These are phyloP conservation scores for Chionographis japonica DNA, from an alignment of 106 monocot genomes.

Conservation along the genomic window DNA sequence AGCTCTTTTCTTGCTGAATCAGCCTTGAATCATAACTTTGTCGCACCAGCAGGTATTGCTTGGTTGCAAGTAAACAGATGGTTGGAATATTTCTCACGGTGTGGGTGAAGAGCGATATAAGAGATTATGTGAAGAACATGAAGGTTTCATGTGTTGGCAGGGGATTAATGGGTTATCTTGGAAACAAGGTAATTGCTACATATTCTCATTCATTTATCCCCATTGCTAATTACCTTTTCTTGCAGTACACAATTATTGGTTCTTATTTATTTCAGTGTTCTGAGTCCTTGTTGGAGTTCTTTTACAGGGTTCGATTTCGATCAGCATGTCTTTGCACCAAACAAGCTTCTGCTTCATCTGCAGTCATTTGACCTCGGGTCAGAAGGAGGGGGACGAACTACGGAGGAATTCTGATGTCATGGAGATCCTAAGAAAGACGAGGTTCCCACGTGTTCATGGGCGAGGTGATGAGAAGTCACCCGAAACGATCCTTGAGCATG, in stretches of 20 bases:
- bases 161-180: slow-evolving; percentile 81
- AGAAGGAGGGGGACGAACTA: slow-evolving; percentile 80
- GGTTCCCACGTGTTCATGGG: slow-evolving; percentile 57
- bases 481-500: slow-evolving; percentile 76
- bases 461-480: slow-evolving; percentile 39
- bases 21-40: not conserved
- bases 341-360: slow-evolving; percentile 85
- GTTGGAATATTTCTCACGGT: slow-evolving; percentile 77
- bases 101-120: slow-evolving; percentile 62
- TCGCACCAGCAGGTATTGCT: slow-evolving; percentile 38
- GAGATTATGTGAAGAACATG: slow-evolving; percentile 67
- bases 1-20: too few species aligned
- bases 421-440: slow-evolving; percentile 73
- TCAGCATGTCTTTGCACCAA: slow-evolving; percentile 76
- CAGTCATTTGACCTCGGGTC: slow-evolving; percentile 68
- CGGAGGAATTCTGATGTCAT: slow-evolving; percentile 78
- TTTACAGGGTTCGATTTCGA: slow-evolving; percentile 71
- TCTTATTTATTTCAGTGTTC: too few species aligned
- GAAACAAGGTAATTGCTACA: slow-evolving; percentile 53
- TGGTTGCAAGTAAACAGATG: slow-evolving; percentile 87
- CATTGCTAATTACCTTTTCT: too few species aligned
- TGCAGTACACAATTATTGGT: too few species aligned
- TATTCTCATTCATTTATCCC: not conserved
- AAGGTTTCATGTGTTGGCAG: slow-evolving; percentile 78
- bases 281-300: not conserved